Evolutionary conservation across 1,284 basidiomycete genomes (phyloP).

Genomic region (Porogramme epimiltina): DNA sequence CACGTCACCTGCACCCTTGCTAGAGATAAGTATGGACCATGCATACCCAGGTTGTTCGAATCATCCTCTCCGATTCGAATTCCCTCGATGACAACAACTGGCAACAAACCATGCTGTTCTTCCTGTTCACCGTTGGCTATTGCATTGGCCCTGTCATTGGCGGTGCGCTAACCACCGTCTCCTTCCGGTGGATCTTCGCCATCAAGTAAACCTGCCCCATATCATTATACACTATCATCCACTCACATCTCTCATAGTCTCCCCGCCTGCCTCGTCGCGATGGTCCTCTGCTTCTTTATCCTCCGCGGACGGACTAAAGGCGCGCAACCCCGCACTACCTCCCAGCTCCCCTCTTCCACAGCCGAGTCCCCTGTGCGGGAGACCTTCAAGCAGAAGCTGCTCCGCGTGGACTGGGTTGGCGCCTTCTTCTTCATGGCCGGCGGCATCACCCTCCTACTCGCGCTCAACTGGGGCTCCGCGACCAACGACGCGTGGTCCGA

Average conservation of each 20-base stretch:
- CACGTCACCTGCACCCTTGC: background rate
- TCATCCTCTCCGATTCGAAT: constrained; percentile 45
- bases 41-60: constrained; percentile 42
- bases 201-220: constrained; percentile 48
- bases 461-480: constrained; percentile 39
- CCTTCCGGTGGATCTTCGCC: constrained; percentile 55
- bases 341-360: constrained; percentile 2
- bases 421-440: constrained; percentile 39
- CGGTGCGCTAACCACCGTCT: constrained; percentile 40
- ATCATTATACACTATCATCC: too few species aligned
- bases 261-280: constrained; percentile 33
- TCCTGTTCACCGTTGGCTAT: constrained; percentile 47
- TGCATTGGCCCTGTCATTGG: constrained; percentile 49
- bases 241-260: constrained; percentile 28
- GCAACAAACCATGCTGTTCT: constrained; percentile 42
- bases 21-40: background rate
- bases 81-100: constrained; percentile 46
- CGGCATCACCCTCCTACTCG: constrained; percentile 38
- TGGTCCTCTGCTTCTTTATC: constrained; percentile 43
- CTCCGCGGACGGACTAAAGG: constrained; percentile 37
- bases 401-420: constrained; percentile 49
- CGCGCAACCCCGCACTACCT: constrained; percentile 23
- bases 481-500: constrained; percentile 27
- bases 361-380: constrained; percentile 9
- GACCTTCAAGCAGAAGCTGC: constrained; percentile 36